Base-by-base conservation (phyloP, 2,329 filamentous ascomycete species). In the Aspergillus hiratsukae region DNA sequence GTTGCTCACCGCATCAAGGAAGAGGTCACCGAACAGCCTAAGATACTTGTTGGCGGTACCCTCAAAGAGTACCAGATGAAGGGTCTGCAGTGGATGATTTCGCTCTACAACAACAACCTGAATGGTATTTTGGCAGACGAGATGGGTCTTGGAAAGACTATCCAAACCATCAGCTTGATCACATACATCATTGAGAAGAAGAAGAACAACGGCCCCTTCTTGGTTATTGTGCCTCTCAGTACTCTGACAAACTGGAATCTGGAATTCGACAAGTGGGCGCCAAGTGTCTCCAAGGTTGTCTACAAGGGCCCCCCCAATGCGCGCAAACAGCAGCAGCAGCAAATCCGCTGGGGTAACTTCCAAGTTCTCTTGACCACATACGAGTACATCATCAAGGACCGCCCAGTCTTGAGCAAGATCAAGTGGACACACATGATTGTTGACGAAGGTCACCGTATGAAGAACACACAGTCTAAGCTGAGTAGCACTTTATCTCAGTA, bases 351-450 rank as follows among this genome's bases (percentile, higher is more conserved):
- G 75, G 92, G 93, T 49, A 86, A 90, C 55, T 99, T 99, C 83
- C 94, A 99, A 74, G 94, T 99, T 50, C 80, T 99, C 10, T 83
- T 99, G 57, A 99, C 94, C 1, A 99, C 94, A 0, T 99, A 99
- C 77, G 94, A 99, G 74, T 99, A 97, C 78, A 95, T 99, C 76
- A 99, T 99, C 83, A 99, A 97, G 78, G 94, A 99, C 70, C 87
- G 94, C 37, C 93, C 93, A 0, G 82, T 99, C 64, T 79, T 99
- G 11, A 95, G 90, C 80, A 97, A 97, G 81, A 93, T 99, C 77
- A 97, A 97, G 77, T 99, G 94, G 94, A 88, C 97, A 67, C 94
- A 99, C 78, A 97, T 99, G 94, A 97, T 99, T 67, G 94, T 99
- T 64, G 94, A 99, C 68, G 94, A 99, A 80, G 94, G 94, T 77